A percentile compares a stretch with the other conserved stretches of the same genome.
phyloP scores from a whole-genome alignment of 176 grass and related monocot genomes.

The Thalia dealbata region DNA sequence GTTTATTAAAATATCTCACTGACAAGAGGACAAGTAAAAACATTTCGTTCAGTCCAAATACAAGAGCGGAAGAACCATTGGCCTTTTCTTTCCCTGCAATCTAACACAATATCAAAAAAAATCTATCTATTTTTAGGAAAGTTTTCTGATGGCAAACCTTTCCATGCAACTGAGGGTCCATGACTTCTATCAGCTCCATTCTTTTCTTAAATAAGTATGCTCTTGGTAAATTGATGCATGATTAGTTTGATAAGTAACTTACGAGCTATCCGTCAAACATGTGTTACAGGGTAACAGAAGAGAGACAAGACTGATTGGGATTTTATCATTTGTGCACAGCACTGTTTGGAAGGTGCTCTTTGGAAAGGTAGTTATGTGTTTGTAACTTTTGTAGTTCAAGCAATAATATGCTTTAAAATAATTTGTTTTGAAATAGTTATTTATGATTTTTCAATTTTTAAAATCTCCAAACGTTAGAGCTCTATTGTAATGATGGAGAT shows the following conservation, averaged over 20 bases:
- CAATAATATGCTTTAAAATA: background rate
- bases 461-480: no score
- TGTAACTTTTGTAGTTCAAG: background rate
- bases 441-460: background rate
- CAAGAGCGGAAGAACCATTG: no score
- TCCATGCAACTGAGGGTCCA: background rate
- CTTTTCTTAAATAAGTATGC: background rate
- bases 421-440: background rate
- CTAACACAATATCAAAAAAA: no score
- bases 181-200: background rate
- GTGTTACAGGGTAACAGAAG: slow-evolving; percentile 78
- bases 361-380: slow-evolving; percentile 65
- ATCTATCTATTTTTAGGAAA: no score
- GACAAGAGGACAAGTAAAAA: no score
- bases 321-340: slow-evolving; percentile 92
- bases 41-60: no score
- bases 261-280: background rate
- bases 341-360: slow-evolving; percentile 99
- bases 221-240: background rate
- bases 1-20: no score
- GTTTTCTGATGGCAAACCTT: no score
- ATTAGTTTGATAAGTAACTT: background rate
- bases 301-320: slow-evolving; percentile 73
- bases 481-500: background rate
- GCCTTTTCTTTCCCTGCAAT: no score